These are phyloP conservation scores for Davidsoniella neocaledoniae DNA, from an alignment of 2,329 filamentous ascomycete genomes.

Conservation along the genomic window DNA sequence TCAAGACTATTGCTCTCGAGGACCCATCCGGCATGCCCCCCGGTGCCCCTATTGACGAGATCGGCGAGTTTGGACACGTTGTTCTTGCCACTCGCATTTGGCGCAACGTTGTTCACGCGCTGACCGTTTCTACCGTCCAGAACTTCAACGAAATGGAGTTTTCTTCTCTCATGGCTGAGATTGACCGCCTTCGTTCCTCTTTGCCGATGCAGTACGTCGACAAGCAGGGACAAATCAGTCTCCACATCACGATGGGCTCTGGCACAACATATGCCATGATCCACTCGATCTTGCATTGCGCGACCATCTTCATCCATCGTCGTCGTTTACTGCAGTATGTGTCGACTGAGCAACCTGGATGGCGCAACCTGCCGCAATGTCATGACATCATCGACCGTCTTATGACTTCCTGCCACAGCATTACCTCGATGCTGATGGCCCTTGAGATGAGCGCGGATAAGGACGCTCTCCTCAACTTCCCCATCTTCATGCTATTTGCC, in stretches of 20 bases:
- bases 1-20: slow-evolving; percentile 36
- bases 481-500: slow-evolving; percentile 47
- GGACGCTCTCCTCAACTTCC: slow-evolving; percentile 41
- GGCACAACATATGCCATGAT: slow-evolving; percentile 47
- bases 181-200: slow-evolving; percentile 36
- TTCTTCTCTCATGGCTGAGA: slow-evolving; percentile 32
- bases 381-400: slow-evolving; percentile 39
- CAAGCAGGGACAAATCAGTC: slow-evolving; percentile 42
- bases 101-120: slow-evolving; percentile 45
- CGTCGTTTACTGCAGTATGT: slow-evolving; percentile 42
- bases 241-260: slow-evolving; percentile 48
- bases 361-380: slow-evolving; percentile 31
- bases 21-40: slow-evolving; percentile 21
- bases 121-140: slow-evolving; percentile 34
- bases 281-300: slow-evolving; percentile 43
- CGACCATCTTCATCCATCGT: slow-evolving; percentile 43
- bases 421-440: slow-evolving; percentile 36
- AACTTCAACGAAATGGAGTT: slow-evolving; percentile 39
- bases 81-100: slow-evolving; percentile 43
- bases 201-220: slow-evolving; percentile 43
- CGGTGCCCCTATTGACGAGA: slow-evolving; percentile 28
- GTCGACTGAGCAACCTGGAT: slow-evolving; percentile 35
- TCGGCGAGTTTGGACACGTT: slow-evolving; percentile 46
- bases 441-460: slow-evolving; percentile 41
- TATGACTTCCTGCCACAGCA: slow-evolving; percentile 41